Percentiles rank a stretch among this genome's conserved stretches.
Evolutionary conservation across 352 stramenopile genomes (phyloP).

Genomic region (Halophytophthora polymorphica): DNA sequence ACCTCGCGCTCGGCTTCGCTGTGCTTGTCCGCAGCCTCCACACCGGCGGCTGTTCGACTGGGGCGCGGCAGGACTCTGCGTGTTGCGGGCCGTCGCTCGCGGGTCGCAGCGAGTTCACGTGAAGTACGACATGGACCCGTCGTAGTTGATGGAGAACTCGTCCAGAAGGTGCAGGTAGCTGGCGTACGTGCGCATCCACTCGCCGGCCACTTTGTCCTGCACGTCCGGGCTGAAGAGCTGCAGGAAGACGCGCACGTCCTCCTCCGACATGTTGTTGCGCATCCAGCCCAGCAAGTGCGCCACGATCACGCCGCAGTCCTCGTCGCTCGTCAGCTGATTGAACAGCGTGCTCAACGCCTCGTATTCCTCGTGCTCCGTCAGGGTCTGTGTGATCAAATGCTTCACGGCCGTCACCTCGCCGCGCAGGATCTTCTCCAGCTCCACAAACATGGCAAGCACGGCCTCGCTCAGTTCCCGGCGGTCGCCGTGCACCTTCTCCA

Average conservation of each 20-base stretch:
- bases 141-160: conserved; percentile 61
- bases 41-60: no score
- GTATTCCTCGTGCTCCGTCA: conserved; percentile 55
- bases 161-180: conserved; percentile 62
- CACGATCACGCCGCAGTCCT: conserved; percentile 47
- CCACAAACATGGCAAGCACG: conserved; percentile 43
- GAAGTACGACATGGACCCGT: conserved; percentile 61
- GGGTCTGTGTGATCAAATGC: conserved; percentile 46
- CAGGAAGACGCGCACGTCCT: conserved; percentile 50
- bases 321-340: conserved; percentile 48
- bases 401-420: conserved; percentile 55
- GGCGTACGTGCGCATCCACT: conserved; percentile 72
- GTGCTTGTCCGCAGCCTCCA: no score
- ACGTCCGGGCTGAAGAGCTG: conserved; percentile 49
- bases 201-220: conserved; percentile 50
- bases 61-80: no score
- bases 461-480: conserved; percentile 37
- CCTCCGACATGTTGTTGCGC: conserved; percentile 47
- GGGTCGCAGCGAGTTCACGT: conserved; percentile 29
- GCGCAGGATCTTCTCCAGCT: conserved; percentile 50
- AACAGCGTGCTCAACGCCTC: conserved; percentile 62
- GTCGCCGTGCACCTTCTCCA: conserved; percentile 54
- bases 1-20: no score
- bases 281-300: conserved; percentile 71
- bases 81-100: not conserved